phyloP scores from a whole-genome alignment of 768 basidiomycete genomes.

The Mycena floridula region DNA sequence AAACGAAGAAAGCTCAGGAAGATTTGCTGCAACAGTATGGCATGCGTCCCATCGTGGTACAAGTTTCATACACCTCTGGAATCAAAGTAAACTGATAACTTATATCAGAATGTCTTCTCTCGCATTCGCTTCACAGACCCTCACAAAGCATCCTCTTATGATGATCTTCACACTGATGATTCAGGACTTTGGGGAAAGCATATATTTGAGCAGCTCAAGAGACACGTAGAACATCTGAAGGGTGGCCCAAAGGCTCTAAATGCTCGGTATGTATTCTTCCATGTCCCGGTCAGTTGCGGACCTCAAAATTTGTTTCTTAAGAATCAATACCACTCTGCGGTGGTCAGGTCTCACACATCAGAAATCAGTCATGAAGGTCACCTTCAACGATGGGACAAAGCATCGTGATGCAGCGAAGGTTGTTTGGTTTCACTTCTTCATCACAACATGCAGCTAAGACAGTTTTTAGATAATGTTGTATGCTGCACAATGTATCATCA shows the following conservation, averaged over 20 bases:
- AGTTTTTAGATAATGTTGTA: too few relatives aligned
- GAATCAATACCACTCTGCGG: neutral
- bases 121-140: too few relatives aligned
- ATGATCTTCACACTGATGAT: constrained; percentile 30
- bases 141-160: constrained; percentile 27
- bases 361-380: constrained; percentile 11
- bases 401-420: constrained; percentile 30
- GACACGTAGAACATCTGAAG: constrained; percentile 11
- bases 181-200: constrained; percentile 28
- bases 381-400: constrained; percentile 29
- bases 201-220: constrained; percentile 19
- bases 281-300: too few relatives aligned
- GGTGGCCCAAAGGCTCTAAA: constrained; percentile 8
- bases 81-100: neutral
- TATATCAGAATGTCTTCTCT: constrained; percentile 35
- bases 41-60: constrained; percentile 12
- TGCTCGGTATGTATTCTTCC: constrained; percentile 19
- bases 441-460: too few relatives aligned
- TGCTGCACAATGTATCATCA: too few relatives aligned
- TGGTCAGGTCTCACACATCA: neutral
- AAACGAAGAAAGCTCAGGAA: constrained; percentile 12
- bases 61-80: constrained; percentile 3
- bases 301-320: neutral
- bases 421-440: neutral
- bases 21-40: constrained; percentile 10